Conservation (phyloP, 805 yeast species). For the Metschnikowia gelsemii region DNA sequence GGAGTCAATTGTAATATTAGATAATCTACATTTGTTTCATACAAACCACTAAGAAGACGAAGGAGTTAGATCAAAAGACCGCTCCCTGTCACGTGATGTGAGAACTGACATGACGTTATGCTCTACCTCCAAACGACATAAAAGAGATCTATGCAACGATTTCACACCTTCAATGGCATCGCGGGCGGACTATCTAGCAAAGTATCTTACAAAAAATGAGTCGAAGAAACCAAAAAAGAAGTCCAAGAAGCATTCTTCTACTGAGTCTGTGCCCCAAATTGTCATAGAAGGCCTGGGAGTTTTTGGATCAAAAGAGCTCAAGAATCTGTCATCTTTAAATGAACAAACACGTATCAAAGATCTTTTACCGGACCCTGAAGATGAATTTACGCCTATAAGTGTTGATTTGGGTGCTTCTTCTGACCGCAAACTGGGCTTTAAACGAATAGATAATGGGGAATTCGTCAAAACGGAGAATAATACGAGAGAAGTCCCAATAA, state of each 20-base stretch:
- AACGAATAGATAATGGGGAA: constrained; percentile 35
- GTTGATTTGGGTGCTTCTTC: constrained; percentile 16
- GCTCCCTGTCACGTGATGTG: no score
- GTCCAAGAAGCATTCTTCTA: constrained; percentile 4
- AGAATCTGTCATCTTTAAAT: neutral
- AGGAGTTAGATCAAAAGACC: no score
- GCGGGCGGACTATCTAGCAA: constrained; percentile 35
- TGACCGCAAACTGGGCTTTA: constrained; percentile 32
- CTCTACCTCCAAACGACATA: neutral
- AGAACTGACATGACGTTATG: no score
- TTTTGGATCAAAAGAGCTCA: constrained; percentile 1
- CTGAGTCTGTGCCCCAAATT: constrained; percentile 1
- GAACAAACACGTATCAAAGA: neutral
- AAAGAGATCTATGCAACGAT: neutral
- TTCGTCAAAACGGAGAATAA: constrained; percentile 5
- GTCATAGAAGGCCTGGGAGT: constrained; percentile 16
- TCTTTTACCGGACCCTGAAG: constrained; percentile 9
- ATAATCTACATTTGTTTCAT: no score
- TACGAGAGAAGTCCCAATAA: constrained; percentile 1
- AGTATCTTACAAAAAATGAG: constrained; percentile 25
- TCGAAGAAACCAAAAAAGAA: constrained; percentile 22
- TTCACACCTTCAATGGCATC: constrained; percentile 22
- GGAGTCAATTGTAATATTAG: no score
- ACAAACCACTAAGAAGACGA: no score
- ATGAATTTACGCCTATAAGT: constrained; percentile 26